These are phyloP conservation scores for Triticum urartu DNA, from an alignment of 176 grass and related monocot species.

Conservation along the genomic window DNA sequence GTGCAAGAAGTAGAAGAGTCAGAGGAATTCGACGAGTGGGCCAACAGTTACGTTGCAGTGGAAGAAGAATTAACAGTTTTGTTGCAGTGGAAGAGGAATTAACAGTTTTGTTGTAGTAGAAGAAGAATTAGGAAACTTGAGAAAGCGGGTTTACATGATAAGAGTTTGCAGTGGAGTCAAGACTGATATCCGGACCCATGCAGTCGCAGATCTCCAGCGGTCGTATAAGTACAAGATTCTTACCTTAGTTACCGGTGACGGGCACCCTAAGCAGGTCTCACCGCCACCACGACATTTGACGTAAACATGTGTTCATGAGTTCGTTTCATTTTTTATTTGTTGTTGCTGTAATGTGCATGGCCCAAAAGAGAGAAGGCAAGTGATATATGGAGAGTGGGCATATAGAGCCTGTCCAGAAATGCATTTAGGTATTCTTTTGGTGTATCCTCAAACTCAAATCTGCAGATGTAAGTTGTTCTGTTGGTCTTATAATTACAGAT, in stretches of 20 bases:
- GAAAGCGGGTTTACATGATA: background rate
- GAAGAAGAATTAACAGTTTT: conserved; percentile 17
- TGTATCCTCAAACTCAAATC: background rate
- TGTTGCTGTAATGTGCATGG: background rate
- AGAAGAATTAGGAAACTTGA: background rate
- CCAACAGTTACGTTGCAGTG: background rate
- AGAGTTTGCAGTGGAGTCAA: background rate
- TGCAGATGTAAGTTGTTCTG: background rate
- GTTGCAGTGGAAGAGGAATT: background rate
- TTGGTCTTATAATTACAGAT: background rate
- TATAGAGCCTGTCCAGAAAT: background rate
- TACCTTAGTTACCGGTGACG: background rate
- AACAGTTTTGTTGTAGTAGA: background rate
- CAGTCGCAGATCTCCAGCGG: background rate
- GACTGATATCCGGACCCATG: background rate
- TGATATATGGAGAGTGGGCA: background rate
- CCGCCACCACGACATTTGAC: background rate
- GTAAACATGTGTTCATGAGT: background rate
- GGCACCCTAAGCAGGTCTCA: background rate
- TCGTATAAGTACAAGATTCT: conserved; percentile 20
- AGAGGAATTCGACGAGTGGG: background rate
- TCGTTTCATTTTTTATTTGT: background rate
- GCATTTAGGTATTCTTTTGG: background rate
- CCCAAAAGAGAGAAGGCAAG: background rate
- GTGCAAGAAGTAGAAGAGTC: conserved; percentile 14